A percentile compares a stretch with the other conserved stretches of the same genome.
Conservation (phyloP, 2,329 filamentous ascomycete genomes). For the Apiospora saccharicola region DNA sequence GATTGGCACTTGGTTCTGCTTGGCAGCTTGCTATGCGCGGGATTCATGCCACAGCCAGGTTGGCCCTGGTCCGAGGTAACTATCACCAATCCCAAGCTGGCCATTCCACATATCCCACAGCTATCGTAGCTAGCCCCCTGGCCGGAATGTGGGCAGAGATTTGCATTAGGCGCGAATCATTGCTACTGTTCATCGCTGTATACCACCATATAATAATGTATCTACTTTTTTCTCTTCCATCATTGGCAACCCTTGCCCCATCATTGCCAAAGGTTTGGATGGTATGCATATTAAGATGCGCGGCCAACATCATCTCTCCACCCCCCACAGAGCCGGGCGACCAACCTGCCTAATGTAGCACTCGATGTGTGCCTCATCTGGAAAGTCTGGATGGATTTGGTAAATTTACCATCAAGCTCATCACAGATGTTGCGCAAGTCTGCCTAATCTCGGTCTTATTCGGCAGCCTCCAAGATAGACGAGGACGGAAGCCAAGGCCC, state of each 20-base stretch:
- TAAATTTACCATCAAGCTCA: neutral
- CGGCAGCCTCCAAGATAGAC: neutral
- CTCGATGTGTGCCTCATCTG: neutral
- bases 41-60: conserved; percentile 1
- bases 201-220: no score
- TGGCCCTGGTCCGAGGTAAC: conserved; percentile 7
- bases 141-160: conserved; percentile 8
- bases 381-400: neutral
- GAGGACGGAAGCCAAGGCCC: neutral
- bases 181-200: conserved; percentile 2
- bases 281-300: neutral
- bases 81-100: neutral
- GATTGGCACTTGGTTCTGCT: neutral
- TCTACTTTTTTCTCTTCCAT: neutral
- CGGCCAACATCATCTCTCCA: neutral
- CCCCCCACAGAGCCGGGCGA: neutral
- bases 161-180: conserved; percentile 13
- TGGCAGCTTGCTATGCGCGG: neutral
- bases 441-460: neutral
- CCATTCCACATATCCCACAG: conserved; percentile 18
- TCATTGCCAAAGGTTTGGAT: neutral
- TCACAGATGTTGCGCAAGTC: neutral
- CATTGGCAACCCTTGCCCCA: no score
- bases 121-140: conserved; percentile 1
- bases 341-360: neutral